Conservation (phyloP, 31 red algal genomes). For the Endocladia muricata region DNA sequence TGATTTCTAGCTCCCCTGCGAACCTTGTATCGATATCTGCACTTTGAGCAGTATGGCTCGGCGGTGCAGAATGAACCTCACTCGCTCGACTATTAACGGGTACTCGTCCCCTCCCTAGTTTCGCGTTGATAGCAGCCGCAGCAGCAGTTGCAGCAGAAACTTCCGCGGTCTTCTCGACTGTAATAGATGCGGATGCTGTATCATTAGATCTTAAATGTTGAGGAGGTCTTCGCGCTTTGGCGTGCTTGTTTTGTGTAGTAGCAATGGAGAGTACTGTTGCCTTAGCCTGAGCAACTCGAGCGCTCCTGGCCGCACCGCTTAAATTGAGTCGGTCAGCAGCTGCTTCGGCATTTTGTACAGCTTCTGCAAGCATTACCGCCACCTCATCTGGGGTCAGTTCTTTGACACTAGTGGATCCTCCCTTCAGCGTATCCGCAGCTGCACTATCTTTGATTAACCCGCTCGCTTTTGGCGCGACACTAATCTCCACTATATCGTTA, state of each 20-base stretch:
- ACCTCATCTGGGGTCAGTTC: slow-evolving; percentile 29
- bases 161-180: not conserved
- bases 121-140: slow-evolving; percentile 5
- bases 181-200: not conserved
- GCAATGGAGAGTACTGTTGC: slow-evolving; percentile 45
- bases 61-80: not conserved
- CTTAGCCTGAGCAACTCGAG: slow-evolving; percentile 49
- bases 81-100: not conserved
- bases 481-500: slow-evolving; percentile 31
- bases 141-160: slow-evolving; percentile 17
- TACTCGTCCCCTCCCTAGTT: not conserved
- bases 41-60: not conserved
- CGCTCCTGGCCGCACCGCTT: slow-evolving; percentile 21
- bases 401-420: not conserved
- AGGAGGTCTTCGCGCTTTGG: not conserved
- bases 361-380: slow-evolving; percentile 24
- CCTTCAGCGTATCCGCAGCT: not conserved
- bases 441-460: not conserved
- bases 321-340: slow-evolving; percentile 28
- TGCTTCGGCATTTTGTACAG: slow-evolving; percentile 41
- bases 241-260: slow-evolving; percentile 31
- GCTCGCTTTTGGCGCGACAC: slow-evolving; percentile 6
- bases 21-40: slow-evolving; percentile 21
- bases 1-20: slow-evolving; percentile 89
- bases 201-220: not conserved